A percentile compares a stretch with the other conserved stretches of the same genome.
Conservation (phyloP, 139 green algal species). For the Chlorella ohadii region DNA sequence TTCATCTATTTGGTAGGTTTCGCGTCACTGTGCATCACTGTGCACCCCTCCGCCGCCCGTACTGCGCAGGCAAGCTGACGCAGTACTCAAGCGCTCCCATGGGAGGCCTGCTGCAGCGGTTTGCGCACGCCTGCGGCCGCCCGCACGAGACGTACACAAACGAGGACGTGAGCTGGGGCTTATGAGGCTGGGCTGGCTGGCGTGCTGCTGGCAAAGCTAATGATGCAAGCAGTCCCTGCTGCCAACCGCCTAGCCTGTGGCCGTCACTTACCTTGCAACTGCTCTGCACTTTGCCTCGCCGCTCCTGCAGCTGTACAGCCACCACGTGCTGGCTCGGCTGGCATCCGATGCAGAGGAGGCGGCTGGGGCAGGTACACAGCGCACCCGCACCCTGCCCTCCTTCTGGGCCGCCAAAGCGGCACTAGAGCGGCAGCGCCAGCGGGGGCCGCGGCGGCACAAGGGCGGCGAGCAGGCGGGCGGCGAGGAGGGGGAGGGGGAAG, state of each 20-base stretch:
- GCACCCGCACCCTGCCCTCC: constrained; percentile 21
- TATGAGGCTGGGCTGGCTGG: not conserved
- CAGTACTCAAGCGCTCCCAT: constrained; percentile 80
- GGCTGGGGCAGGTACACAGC: not conserved
- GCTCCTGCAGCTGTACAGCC: constrained; percentile 54
- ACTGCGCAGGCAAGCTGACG: constrained; percentile 60
- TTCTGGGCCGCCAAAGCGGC: constrained; percentile 30
- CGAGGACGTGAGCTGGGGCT: constrained; percentile 57
- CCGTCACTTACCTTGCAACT: not conserved
- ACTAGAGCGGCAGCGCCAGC: constrained; percentile 15
- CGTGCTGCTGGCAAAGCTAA: no score
- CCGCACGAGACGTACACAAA: constrained; percentile 73
- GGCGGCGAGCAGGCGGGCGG: not conserved
- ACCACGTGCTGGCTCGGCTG: constrained; percentile 51
- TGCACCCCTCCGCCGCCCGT: not conserved
- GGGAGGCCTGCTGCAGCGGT: constrained; percentile 69
- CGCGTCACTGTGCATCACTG: not conserved
- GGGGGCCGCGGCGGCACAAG: no score
- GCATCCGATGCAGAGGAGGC: constrained; percentile 35
- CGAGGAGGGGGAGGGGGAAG: constrained; percentile 11
- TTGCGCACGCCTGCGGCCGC: constrained; percentile 49
- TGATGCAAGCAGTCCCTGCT: no score
- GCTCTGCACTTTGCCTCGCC: not conserved
- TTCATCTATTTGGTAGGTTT: no score
- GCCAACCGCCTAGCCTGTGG: no score